A percentile compares a stretch with the other conserved stretches of the same genome.
These are phyloP conservation scores for Albugo laibachii DNA, from an alignment of 352 stramenopile genomes.

Conservation along the genomic window DNA sequence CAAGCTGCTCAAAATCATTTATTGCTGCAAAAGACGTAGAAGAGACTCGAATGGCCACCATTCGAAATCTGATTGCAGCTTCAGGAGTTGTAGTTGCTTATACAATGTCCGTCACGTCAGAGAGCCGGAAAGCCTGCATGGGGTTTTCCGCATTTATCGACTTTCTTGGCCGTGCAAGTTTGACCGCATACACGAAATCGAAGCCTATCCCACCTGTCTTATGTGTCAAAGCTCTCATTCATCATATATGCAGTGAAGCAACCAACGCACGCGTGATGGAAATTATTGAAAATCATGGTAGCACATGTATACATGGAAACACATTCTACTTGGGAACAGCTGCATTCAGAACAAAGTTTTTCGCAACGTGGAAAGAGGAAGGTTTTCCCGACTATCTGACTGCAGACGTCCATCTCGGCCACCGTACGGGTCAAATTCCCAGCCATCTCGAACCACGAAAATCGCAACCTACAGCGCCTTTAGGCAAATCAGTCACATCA, in stretches of 20 bases:
- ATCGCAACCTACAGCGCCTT: no score
- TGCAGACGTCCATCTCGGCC: no score
- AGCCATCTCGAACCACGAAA: no score
- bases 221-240: conserved; percentile 55
- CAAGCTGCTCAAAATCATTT: not conserved
- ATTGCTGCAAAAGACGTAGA: no score
- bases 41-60: conserved; percentile 8
- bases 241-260: conserved; percentile 47
- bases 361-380: conserved; percentile 67
- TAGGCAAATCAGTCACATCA: no score
- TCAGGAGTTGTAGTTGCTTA: conserved; percentile 29
- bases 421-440: no score
- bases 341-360: conserved; percentile 59
- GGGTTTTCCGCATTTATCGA: conserved; percentile 50
- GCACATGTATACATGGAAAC: conserved; percentile 34
- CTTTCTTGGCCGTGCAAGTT: conserved; percentile 24
- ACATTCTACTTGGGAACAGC: conserved; percentile 57
- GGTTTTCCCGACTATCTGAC: conserved; percentile 48
- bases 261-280: conserved; percentile 34
- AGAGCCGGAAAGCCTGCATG: conserved; percentile 15
- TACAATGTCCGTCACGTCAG: conserved; percentile 3
- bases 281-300: conserved; percentile 47
- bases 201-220: conserved; percentile 23
- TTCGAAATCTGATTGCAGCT: conserved; percentile 20
- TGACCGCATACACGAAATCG: conserved; percentile 28